Percentiles rank a stretch among this genome's conserved stretches.
Evolutionary conservation across 441 rosid species (phyloP).

Genomic region (Dalechampia spathulata): DNA sequence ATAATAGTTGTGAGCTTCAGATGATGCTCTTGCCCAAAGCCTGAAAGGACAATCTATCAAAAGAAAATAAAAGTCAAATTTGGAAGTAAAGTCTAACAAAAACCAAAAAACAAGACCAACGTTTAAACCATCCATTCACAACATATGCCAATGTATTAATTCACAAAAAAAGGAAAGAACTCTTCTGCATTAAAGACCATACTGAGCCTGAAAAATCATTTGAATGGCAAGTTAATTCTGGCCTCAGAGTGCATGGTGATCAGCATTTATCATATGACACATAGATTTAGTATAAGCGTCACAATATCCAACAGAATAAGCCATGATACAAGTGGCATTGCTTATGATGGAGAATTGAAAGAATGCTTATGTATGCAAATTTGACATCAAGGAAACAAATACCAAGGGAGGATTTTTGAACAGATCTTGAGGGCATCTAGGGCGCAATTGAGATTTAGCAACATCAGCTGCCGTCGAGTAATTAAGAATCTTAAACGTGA

Average conservation of each 20-base stretch:
- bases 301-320: not conserved
- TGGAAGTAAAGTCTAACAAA: not conserved
- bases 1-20: constrained; percentile 68
- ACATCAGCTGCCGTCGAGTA: constrained; percentile 70
- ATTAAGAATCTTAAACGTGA: constrained; percentile 70
- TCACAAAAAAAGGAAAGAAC: no score
- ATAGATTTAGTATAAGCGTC: not conserved
- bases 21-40: constrained; percentile 83
- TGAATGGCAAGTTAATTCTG: not conserved
- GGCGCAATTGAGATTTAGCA: constrained; percentile 73
- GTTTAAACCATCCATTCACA: no score
- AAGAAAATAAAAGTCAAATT: not conserved
- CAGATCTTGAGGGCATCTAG: constrained; percentile 90
- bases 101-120: no score
- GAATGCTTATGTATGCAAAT: not conserved
- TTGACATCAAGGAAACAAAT: constrained; percentile 7
- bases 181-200: not conserved
- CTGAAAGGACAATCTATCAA: constrained; percentile 83
- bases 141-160: no score
- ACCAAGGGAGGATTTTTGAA: constrained; percentile 87
- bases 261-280: not conserved
- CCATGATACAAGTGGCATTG: not conserved
- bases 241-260: not conserved
- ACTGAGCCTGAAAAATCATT: no score
- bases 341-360: no score